phyloP scores from a whole-genome alignment of 2,329 filamentous ascomycete genomes.

The Claviceps quebecensis region DNA sequence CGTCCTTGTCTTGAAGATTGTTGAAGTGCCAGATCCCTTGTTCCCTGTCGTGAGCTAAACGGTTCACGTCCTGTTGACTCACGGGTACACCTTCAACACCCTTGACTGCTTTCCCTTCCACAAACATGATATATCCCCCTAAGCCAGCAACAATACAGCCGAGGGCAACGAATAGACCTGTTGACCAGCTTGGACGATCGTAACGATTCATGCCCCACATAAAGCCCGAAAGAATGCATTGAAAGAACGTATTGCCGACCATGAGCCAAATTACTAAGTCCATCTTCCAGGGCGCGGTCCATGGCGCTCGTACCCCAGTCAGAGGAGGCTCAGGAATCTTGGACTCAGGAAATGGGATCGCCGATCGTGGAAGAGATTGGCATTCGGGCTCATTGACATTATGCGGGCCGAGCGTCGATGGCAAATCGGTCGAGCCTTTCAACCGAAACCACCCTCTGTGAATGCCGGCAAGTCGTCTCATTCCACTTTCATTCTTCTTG shows the following conservation, averaged over 20 bases:
- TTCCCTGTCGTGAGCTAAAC: conserved; percentile 37
- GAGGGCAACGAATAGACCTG: conserved; percentile 63
- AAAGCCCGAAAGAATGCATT: conserved; percentile 57
- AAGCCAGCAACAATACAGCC: conserved; percentile 55
- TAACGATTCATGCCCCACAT: conserved; percentile 74
- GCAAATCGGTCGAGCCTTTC: conserved; percentile 47
- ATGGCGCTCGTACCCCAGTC: conserved; percentile 55
- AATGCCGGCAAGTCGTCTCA: conserved; percentile 59
- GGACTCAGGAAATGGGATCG: conserved; percentile 47
- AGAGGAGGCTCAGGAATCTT: conserved; percentile 53
- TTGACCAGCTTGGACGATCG: conserved; percentile 64
- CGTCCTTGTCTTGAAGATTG: conserved; percentile 24
- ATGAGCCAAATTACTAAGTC: conserved; percentile 70
- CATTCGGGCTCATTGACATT: conserved; percentile 29
- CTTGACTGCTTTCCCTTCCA: conserved; percentile 61
- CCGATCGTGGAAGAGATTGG: conserved; percentile 20
- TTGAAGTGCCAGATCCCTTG: conserved; percentile 42
- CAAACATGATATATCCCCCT: conserved; percentile 55
- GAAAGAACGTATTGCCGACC: conserved; percentile 65
- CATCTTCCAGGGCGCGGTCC: conserved; percentile 60
- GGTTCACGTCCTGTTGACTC: conserved; percentile 38
- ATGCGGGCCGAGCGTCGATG: conserved; percentile 36
- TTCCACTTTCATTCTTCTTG: conserved; percentile 33
- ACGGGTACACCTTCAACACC: conserved; percentile 55
- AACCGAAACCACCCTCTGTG: conserved; percentile 66